Percentiles rank a stretch among this genome's conserved stretches.
Conservation (phyloP, 2,329 filamentous ascomycete genomes). For the Aureobasidium sp. region DNA sequence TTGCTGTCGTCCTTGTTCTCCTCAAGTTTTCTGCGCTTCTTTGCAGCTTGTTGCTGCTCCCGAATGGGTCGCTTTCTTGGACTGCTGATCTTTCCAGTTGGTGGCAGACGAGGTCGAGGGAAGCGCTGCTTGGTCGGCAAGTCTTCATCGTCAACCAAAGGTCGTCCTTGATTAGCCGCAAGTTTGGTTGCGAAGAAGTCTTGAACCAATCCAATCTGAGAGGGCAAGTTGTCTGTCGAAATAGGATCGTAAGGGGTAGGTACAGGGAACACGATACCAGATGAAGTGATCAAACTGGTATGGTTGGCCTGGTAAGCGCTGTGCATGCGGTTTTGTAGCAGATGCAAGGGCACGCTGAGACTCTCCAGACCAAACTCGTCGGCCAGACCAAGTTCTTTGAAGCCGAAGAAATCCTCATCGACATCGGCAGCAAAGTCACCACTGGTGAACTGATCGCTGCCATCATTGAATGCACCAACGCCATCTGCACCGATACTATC, state of each 20-base stretch:
- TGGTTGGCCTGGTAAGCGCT: constrained; percentile 75
- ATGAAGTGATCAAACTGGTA: constrained; percentile 51
- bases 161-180: constrained; percentile 71
- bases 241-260: constrained; percentile 67
- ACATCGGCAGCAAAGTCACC: constrained; percentile 97
- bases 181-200: constrained; percentile 89
- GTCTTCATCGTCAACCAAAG: constrained; percentile 89
- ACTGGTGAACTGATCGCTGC: constrained; percentile 91
- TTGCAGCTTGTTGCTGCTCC: constrained; percentile 74
- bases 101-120: constrained; percentile 51
- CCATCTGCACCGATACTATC: constrained; percentile 71
- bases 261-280: constrained; percentile 56
- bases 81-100: constrained; percentile 80
- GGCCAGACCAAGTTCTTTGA: constrained; percentile 88
- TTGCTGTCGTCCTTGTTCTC: constrained; percentile 30
- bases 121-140: constrained; percentile 82
- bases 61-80: constrained; percentile 75
- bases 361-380: constrained; percentile 82
- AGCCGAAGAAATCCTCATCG: constrained; percentile 97
- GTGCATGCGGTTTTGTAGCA: constrained; percentile 84
- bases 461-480: constrained; percentile 86
- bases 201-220: constrained; percentile 79
- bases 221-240: constrained; percentile 65
- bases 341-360: constrained; percentile 84
- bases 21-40: constrained; percentile 72